phyloP scores from a whole-genome alignment of 495 filamentous ascomycete species.

The Penicillium psychrofluorescens region DNA sequence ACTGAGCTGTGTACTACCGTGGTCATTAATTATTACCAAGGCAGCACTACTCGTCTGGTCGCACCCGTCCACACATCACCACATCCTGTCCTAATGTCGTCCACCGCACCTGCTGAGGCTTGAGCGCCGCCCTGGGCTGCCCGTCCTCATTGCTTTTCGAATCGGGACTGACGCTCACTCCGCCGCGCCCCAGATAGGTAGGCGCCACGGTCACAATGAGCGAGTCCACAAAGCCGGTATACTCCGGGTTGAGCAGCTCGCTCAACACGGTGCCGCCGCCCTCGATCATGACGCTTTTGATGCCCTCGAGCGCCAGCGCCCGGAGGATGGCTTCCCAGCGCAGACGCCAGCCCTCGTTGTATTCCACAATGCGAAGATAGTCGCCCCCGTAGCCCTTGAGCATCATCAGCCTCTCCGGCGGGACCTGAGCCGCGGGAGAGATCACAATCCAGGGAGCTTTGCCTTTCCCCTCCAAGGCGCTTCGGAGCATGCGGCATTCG shows the following conservation, averaged over 20 bases:
- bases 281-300: conserved; percentile 82
- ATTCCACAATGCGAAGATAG: conserved; percentile 41
- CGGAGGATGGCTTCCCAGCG: conserved; percentile 58
- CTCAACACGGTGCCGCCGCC: conserved; percentile 75
- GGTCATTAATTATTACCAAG: no score
- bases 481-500: conserved; percentile 53
- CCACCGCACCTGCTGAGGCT: conserved; percentile 64
- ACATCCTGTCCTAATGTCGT: conserved; percentile 66
- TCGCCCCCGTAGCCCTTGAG: conserved; percentile 44
- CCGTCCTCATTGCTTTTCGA: conserved; percentile 42
- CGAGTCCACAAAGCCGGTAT: conserved; percentile 57
- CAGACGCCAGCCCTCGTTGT: conserved; percentile 42
- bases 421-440: conserved; percentile 40
- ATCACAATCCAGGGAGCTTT: conserved; percentile 66
- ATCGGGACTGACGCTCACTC: conserved; percentile 62
- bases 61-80: conserved; percentile 63
- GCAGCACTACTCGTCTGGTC: conserved; percentile 4
- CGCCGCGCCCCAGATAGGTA: conserved; percentile 71
- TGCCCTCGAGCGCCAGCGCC: conserved; percentile 48
- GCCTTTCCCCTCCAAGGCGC: conserved; percentile 60
- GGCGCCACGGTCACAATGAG: conserved; percentile 83
- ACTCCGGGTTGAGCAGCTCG: conserved; percentile 55
- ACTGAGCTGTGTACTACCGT: neutral
- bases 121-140: conserved; percentile 47
- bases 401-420: conserved; percentile 36